These are phyloP conservation scores for Allomyces macrogynus DNA, from an alignment of 192 early-diverging fungal genomes.

Conservation along the genomic window DNA sequence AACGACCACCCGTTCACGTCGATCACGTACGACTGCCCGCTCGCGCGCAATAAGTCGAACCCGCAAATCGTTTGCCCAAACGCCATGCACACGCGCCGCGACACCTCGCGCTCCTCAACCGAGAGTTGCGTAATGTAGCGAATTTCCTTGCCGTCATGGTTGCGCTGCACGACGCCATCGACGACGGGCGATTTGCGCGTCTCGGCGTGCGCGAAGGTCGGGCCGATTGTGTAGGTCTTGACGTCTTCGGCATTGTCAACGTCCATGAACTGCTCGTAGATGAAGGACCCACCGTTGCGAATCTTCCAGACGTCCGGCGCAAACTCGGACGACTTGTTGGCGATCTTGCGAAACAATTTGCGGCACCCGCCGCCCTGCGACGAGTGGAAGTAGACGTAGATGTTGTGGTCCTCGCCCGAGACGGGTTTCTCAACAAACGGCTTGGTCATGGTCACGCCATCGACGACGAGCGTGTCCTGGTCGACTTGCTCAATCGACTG, in stretches of 20 bases:
- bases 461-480: constrained; percentile 48
- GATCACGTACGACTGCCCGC: constrained; percentile 71
- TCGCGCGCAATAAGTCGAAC: constrained; percentile 72
- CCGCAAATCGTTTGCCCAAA: constrained; percentile 94
- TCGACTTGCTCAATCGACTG: constrained; percentile 19
- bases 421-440: constrained; percentile 97
- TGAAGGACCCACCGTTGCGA: constrained; percentile 56
- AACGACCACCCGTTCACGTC: constrained; percentile 99
- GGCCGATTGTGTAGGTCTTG: constrained; percentile 90
- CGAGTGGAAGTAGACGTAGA: constrained; percentile 78
- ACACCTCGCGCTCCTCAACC: constrained; percentile 54
- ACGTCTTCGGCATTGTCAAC: constrained; percentile 92
- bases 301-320: constrained; percentile 41
- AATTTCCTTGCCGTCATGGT: constrained; percentile 93
- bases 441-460: constrained; percentile 49
- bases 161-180: constrained; percentile 83
- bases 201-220: constrained; percentile 79
- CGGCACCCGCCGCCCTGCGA: constrained; percentile 64
- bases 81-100: constrained; percentile 42
- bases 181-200: constrained; percentile 92
- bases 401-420: constrained; percentile 92
- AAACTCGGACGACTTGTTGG: constrained; percentile 89
- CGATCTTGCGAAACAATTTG: constrained; percentile 63
- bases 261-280: constrained; percentile 89
- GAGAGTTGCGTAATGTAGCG: constrained; percentile 74